Evolutionary conservation across 192 early-diverging fungal species (phyloP).

Genomic region (Backusella morwellensis): DNA sequence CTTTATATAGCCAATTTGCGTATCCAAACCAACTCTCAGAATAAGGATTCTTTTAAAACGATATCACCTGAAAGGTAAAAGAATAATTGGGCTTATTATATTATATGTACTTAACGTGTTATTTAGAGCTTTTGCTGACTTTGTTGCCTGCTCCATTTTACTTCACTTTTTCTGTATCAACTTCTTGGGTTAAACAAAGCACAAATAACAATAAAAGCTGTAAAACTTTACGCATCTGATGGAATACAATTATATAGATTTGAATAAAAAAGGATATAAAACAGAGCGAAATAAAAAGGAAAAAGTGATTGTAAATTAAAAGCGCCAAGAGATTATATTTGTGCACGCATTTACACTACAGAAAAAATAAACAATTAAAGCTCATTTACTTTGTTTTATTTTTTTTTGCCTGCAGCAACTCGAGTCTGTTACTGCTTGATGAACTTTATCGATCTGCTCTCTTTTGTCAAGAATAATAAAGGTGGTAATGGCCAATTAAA

Average conservation of each 20-base stretch:
- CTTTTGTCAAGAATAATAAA: no score
- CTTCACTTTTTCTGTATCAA: constrained; percentile 91
- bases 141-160: constrained; percentile 77
- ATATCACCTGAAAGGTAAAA: constrained; percentile 77
- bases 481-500: no score
- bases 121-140: constrained; percentile 90
- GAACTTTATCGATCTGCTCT: no score
- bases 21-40: constrained; percentile 88
- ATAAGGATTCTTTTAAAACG: constrained; percentile 63
- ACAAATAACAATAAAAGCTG: not conserved
- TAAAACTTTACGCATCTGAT: not conserved
- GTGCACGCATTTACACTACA: not conserved
- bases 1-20: constrained; percentile 76
- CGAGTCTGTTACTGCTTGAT: no score
- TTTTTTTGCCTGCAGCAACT: no score
- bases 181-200: constrained; percentile 77
- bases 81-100: not conserved
- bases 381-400: no score
- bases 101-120: not conserved
- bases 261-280: not conserved
- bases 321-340: not conserved
- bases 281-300: not conserved
- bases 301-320: not conserved
- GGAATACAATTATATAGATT: not conserved
- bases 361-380: no score